A percentile compares a stretch with the other conserved stretches of the same genome.
phyloP scores from a whole-genome alignment of 2,329 filamentous ascomycete species.

The Ophiostoma quercus region DNA sequence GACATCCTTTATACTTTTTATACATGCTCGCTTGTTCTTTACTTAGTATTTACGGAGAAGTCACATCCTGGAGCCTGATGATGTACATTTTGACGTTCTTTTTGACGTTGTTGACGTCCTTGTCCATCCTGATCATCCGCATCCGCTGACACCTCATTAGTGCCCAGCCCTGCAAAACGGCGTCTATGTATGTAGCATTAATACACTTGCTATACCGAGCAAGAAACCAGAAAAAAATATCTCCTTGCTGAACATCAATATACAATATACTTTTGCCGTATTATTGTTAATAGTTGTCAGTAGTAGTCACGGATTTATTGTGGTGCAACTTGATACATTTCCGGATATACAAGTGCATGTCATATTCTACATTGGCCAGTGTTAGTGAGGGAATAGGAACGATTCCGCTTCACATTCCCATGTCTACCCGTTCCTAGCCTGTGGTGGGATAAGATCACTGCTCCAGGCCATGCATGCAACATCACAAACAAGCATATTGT shows the following conservation, averaged over 20 bases:
- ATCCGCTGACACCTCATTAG: background rate
- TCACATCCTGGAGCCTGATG: background rate
- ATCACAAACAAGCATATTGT: background rate
- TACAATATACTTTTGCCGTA: background rate
- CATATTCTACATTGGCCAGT: too few relatives aligned
- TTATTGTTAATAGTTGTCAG: background rate
- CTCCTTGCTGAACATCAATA: background rate
- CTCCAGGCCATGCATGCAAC: background rate
- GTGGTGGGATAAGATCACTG: background rate
- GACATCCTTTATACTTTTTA: background rate
- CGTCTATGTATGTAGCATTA: background rate
- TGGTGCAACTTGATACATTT: background rate
- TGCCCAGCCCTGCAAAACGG: constrained; percentile 4
- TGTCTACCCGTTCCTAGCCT: background rate
- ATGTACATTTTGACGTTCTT: background rate
- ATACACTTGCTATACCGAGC: background rate
- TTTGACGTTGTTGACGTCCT: background rate
- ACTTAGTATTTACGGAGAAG: background rate
- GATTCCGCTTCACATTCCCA: background rate
- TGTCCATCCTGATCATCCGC: background rate
- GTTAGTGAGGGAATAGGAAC: background rate
- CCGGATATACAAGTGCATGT: background rate
- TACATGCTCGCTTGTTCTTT: background rate
- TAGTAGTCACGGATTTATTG: background rate
- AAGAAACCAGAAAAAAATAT: background rate